Base-by-base conservation (phyloP, 495 filamentous ascomycete genomes). In the Penicillium paradoxum region DNA sequence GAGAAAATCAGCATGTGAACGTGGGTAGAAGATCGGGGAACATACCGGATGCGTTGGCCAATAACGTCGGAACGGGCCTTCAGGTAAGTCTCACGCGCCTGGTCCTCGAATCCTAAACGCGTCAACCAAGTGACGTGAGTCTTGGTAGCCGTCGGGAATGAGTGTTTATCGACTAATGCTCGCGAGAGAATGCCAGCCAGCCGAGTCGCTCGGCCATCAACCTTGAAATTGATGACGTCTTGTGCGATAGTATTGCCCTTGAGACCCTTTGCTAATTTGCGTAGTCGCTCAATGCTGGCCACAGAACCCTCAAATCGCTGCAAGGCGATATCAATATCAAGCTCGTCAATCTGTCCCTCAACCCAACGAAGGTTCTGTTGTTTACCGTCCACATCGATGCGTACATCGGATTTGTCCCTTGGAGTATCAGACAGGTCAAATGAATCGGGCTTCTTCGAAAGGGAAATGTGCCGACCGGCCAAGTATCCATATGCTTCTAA, bases 351-450 rank as follows among this genome's bases (percentile, higher is more conserved):
- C 70, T 97, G 90, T 38, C 82, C 80, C 63, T 99, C 93, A 0
- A 97, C 90, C 88, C 89, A 96, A 18, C 93, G 87, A 15, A 99
- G 77, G 59, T 91, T 96, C 65, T 96, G 89, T 58, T 96, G 91
- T 60, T 95, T 92, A 19, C 95, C 93, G 59, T 97, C 93, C 22
- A 97, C 90, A 57, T 97, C 95, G 52, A 99, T 90, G 32, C 95
- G 77, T 69, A 96, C 81, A 41, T 82, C 82, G 0, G 82, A 74
- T 24, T 73, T 74, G 57, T 91, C 86, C 60, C 92, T 86, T 13
- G 90, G 74, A 15, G 84, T 67, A 2, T 88, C 84, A 1, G 80
- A 79, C 55, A 89, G 83, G 39, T 88, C 83, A 2, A 83, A 83
- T 5, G 85, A 76, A 10, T 73, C 70, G 2, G 60, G 45, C 54